Evolutionary conservation across 495 filamentous ascomycete genomes (phyloP), one percentile per base, ranked within the genome.

Genomic region (Hyaloscypha variabilis): DNA sequence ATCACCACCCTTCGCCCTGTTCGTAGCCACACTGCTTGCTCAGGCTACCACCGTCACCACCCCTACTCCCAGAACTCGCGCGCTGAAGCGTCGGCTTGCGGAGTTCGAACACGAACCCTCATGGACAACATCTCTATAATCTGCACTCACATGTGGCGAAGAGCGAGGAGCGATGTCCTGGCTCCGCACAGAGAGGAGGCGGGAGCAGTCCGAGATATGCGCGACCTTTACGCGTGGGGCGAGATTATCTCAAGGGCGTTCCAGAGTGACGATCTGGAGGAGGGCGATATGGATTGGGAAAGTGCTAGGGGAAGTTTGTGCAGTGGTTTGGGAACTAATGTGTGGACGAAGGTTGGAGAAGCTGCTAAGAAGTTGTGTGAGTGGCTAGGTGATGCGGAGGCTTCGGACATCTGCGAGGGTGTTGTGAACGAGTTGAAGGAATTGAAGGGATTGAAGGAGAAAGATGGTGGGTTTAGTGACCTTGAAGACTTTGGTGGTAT

Each of bases 91-190:
- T 1, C 11, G 23, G 6, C 1, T 19, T 11, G 10, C 0, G 10
- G 31, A 8, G 6, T 17, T 2, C 29, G 58, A n/a, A 6, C 31
- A 26, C 13, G 30, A 19, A 66, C 39, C 1, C 56, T 69, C 1
- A 69, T 69, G 63, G 67, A 66, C 56, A 66, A 69, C 54, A 64
- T 69, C 25, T 63, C 67, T 8, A 29, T 14, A 17, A 66, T 69
- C 49, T 50, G 39, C 23, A 66, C 63, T 2, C 26, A 60, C 23
- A 10, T 66, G 14, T 69, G 67, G 67, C 53, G 53, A 26, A 66
- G 60, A 51, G 67, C 67, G 19, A 36, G 63, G 14, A n/a, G 25
- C 4, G 59, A 69, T 52, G 36, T 31, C 24, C 58, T 66, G 59
- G 63, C 63, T 49, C 63, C 63, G 19, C 67, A 56, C 53, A 25